Conservation (phyloP, 2,329 filamentous ascomycete genomes). For the Graphilbum ipis-grandicollis region DNA sequence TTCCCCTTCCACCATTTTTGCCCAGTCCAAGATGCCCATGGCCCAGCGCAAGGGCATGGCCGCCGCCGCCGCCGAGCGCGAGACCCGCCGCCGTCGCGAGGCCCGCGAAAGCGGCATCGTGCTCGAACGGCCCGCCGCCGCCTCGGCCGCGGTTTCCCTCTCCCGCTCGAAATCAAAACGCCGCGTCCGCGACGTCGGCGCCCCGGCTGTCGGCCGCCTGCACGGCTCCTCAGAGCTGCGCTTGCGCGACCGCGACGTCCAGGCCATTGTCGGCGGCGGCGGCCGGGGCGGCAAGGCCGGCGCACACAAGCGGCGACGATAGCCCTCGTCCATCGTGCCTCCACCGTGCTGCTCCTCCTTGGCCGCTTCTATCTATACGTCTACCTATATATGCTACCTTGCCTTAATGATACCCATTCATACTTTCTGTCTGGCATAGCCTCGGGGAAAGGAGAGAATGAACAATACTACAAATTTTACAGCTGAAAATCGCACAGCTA, state of each 20-base stretch:
- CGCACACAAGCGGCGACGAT: too few species aligned
- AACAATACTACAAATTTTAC: too few species aligned
- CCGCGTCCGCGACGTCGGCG: conserved; percentile 39
- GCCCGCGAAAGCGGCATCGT: conserved; percentile 85
- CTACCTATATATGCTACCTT: too few species aligned
- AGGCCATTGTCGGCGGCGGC: conserved; percentile 28
- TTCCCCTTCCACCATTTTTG: conserved; percentile 59
- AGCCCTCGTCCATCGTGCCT: too few species aligned
- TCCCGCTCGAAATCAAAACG: conserved; percentile 17
- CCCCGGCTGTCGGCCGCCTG: conserved; percentile 66
- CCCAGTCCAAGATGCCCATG: conserved; percentile 81
- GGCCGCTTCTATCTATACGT: neutral
- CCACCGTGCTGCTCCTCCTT: too few species aligned
- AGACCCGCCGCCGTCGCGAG: conserved; percentile 56
- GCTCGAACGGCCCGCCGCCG: conserved; percentile 40
- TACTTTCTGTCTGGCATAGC: too few species aligned
- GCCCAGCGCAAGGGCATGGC: conserved; percentile 70
- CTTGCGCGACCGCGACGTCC: conserved; percentile 62
- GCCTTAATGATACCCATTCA: too few species aligned
- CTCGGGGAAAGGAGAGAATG: too few species aligned
- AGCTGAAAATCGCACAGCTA: too few species aligned
- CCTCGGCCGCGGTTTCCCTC: conserved; percentile 17
- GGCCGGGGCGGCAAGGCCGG: neutral
- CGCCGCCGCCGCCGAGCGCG: conserved; percentile 44
- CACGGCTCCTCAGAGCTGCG: conserved; percentile 62